phyloP scores from a whole-genome alignment of 192 early-diverging fungal species.

The Piromyces finnis region DNA sequence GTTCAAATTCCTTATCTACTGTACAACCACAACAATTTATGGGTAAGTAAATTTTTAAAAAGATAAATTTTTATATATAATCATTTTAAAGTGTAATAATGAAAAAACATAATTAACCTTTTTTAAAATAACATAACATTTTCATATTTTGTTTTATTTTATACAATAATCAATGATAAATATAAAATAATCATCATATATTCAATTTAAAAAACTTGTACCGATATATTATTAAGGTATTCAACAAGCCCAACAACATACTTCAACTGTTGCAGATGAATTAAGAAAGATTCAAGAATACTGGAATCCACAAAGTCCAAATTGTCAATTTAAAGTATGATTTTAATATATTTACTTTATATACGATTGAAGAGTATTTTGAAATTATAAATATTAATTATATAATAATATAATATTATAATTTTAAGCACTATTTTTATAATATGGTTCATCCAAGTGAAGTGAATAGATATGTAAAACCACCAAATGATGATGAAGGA shows the following conservation, averaged over 20 bases:
- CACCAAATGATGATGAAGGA: constrained; percentile 40
- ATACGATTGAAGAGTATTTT: neutral
- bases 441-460: constrained; percentile 81
- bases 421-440: constrained; percentile 75
- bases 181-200: too few relatives aligned
- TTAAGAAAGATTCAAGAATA: constrained; percentile 44
- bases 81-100: too few relatives aligned
- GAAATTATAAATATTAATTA: neutral
- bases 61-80: too few relatives aligned
- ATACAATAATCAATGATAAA: too few relatives aligned
- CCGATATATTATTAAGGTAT: too few relatives aligned
- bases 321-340: constrained; percentile 59
- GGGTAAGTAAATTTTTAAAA: neutral
- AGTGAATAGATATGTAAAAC: constrained; percentile 54
- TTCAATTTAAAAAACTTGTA: too few relatives aligned
- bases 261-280: constrained; percentile 11
- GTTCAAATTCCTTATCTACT: too few relatives aligned
- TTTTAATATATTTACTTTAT: too few relatives aligned
- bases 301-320: constrained; percentile 60
- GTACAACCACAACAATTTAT: neutral
- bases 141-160: too few relatives aligned
- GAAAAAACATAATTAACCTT: too few relatives aligned
- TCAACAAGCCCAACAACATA: neutral
- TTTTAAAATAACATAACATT: too few relatives aligned
- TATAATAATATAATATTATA: neutral